Evolutionary conservation across 371 early-diverging fungal species (phyloP), one percentile per base, ranked within the genome.

Genomic region (Apophysomyces variabilis): DNA sequence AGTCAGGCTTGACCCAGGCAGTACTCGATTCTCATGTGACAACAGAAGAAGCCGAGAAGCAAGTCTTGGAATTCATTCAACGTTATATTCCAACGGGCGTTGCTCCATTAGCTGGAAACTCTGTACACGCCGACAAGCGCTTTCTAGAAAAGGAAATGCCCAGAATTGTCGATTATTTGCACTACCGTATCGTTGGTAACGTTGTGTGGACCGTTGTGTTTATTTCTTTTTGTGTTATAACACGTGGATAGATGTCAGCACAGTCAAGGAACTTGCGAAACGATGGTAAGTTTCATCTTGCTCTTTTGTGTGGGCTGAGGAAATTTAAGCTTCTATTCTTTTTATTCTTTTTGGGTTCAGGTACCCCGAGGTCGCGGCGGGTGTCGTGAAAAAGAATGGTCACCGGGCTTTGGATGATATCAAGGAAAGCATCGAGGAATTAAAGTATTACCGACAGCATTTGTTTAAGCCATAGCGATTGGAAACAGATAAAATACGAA

Each of bases 371-470:
- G 50, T 73, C n/a, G 76, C 77, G 1, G 47, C 61, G 3, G 84
- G 77, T 3, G 89, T 93, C 5, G 45, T 58, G 0, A 94, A 95
- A 70, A 81, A 80, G 57, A 58, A 60, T 12, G 60, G 72, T 1
- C 93, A 93, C 69, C 80, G 96, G 38, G 96, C 98, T 4, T 64
- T 96, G 66, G 96, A 93, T 66, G 98, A 97, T 69, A 96, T 97
- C 65, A 75, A 87, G 32, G 97, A 96, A 68, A 93, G 93, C 56
- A 95, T 97, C 62, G 85, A 86, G 5, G 97, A 97, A 76, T 82
- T 97, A 16, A 78, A 86, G 64, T 91, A 88, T 65, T 97, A 94
- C 70, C 83, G 83, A 5, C 43, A 78, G 8, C 69, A 78, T 50
- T 72, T 91, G 1, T 92, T 91, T 66, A 63, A 70, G 14, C 35